Conservation (phyloP, 805 yeast species). For the Ogataea naganishii region DNA sequence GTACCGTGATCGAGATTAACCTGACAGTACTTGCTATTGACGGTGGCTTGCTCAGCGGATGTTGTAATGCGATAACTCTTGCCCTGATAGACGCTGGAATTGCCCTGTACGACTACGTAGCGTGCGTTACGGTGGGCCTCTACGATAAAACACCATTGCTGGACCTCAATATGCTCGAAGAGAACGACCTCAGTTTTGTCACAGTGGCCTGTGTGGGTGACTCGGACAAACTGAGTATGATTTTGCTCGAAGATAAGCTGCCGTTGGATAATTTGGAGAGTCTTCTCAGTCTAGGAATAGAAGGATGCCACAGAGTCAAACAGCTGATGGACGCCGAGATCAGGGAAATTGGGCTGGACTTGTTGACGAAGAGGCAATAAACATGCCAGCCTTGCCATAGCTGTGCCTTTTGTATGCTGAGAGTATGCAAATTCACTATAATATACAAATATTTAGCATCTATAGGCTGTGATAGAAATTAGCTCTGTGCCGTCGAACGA, state of each 20-base stretch:
- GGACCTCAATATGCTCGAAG: conserved; percentile 79
- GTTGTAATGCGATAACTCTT: conserved; percentile 79
- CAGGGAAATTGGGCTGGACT: conserved; percentile 59
- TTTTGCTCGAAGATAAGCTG: conserved; percentile 75
- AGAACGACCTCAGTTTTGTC: conserved; percentile 68
- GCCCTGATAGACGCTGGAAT: conserved; percentile 94
- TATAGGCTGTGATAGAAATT: background rate
- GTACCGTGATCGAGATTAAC: conserved; percentile 70
- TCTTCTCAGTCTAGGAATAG: conserved; percentile 71
- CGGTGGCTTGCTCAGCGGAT: conserved; percentile 76
- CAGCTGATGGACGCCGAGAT: conserved; percentile 83
- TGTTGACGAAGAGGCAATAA: conserved; percentile 17
- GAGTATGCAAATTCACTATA: background rate
- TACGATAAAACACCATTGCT: conserved; percentile 69
- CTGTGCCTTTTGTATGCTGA: too few species aligned
- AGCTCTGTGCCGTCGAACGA: background rate
- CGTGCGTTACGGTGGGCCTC: conserved; percentile 72
- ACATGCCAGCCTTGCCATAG: too few species aligned
- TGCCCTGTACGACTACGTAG: conserved; percentile 84
- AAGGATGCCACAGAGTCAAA: conserved; percentile 78
- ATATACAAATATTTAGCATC: too few species aligned
- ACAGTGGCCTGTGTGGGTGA: conserved; percentile 83
- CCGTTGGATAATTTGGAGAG: conserved; percentile 75
- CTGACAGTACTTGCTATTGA: conserved; percentile 81
- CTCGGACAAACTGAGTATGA: conserved; percentile 66